Evolutionary conservation across 306 rosid species (phyloP).

Genomic region (Mucuna pruriens): DNA sequence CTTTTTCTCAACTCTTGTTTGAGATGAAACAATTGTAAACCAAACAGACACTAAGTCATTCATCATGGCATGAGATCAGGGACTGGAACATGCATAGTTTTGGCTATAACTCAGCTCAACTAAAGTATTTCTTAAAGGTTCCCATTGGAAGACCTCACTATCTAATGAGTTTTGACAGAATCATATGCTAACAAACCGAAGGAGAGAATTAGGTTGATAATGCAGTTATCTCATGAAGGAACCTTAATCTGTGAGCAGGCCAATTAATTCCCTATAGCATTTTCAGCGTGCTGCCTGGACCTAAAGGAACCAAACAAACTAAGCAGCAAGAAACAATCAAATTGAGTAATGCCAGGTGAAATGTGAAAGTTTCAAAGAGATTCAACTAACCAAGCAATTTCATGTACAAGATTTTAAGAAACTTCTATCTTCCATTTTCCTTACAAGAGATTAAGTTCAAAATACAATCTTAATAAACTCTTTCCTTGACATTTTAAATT

Average conservation of each 20-base stretch:
- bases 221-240: not conserved
- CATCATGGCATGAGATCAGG: not conserved
- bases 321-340: slow-evolving; percentile 30
- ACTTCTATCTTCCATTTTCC: slow-evolving; percentile 34
- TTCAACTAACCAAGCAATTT: slow-evolving; percentile 35
- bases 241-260: not conserved
- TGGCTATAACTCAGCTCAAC: not conserved
- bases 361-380: slow-evolving; percentile 23
- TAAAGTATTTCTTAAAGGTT: not conserved
- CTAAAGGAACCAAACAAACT: not conserved
- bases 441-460: slow-evolving; percentile 29
- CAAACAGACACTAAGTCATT: not conserved
- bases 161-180: not conserved
- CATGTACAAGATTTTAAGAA: slow-evolving; percentile 48
- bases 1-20: not conserved
- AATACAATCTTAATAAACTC: slow-evolving; percentile 33
- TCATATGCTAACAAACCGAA: not conserved
- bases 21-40: not conserved
- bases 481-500: slow-evolving; percentile 37
- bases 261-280: not conserved
- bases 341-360: slow-evolving; percentile 1
- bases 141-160: slow-evolving; percentile 1
- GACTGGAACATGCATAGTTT: not conserved
- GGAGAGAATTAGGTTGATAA: not conserved
- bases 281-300: not conserved